Conservation (phyloP, 768 basidiomycete species). For the Psilocybe cyanescens region DNA sequence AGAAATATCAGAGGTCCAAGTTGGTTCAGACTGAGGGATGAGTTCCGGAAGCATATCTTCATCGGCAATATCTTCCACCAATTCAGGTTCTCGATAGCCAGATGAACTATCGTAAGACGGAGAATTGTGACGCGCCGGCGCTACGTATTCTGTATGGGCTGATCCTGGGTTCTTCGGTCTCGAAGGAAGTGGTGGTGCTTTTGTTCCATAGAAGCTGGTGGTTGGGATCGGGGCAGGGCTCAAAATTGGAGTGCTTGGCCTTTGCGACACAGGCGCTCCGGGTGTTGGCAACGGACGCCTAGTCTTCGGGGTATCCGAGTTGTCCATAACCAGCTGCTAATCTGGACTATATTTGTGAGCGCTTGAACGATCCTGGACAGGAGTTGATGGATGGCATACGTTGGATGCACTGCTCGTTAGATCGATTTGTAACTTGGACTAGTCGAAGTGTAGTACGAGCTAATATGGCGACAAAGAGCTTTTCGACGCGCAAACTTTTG, state of each 20-base stretch:
- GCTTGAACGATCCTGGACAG: background rate
- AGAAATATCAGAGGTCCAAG: conserved; percentile 20
- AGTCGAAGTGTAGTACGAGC: background rate
- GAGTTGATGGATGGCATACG: background rate
- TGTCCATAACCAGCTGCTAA: conserved; percentile 44
- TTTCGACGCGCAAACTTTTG: background rate
- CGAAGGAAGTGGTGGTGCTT: conserved; percentile 41
- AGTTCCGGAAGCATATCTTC: conserved; percentile 40
- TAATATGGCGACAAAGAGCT: background rate
- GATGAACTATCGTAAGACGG: conserved; percentile 28
- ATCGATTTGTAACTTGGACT: conserved; percentile 1
- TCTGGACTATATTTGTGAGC: background rate
- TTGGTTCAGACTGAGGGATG: conserved; percentile 33
- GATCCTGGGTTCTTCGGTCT: conserved; percentile 47
- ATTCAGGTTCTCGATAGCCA: conserved; percentile 59
- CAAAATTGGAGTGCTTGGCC: conserved; percentile 45
- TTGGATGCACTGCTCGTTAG: background rate
- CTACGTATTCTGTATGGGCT: conserved; percentile 41
- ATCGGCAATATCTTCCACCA: conserved; percentile 45
- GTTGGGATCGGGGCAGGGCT: conserved; percentile 36
- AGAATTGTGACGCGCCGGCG: conserved; percentile 39
- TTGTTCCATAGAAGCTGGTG: conserved; percentile 40
- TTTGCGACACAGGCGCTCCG: conserved; percentile 36
- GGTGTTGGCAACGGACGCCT: conserved; percentile 54
- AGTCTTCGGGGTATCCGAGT: conserved; percentile 43